Evolutionary conservation across 163 green algal species (phyloP).

Genomic region (Chlamydomonas reinhardtii): DNA sequence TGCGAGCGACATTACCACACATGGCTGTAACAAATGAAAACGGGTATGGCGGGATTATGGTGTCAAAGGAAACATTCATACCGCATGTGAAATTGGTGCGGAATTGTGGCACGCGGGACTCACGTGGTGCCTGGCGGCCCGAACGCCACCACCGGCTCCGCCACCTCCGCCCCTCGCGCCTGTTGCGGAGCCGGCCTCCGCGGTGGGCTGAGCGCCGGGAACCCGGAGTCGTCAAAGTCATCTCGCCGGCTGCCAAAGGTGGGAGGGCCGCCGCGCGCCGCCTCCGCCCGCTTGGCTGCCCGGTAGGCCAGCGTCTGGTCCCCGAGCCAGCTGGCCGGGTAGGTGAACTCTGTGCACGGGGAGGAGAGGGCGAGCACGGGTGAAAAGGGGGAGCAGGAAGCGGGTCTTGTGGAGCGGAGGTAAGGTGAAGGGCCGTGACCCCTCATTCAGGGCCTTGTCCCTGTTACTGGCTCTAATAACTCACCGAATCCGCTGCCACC

Average conservation of each 20-base stretch:
- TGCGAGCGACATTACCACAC: constrained; percentile 40
- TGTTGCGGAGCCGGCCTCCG: constrained; percentile 39
- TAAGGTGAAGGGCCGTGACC: no score
- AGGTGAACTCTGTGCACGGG: constrained; percentile 78
- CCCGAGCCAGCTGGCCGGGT: constrained; percentile 82
- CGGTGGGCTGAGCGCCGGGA: constrained; percentile 54
- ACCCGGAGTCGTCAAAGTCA: constrained; percentile 63
- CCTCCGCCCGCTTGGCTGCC: constrained; percentile 59
- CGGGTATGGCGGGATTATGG: no score
- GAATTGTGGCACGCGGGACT: no score
- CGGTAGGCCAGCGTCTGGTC: constrained; percentile 81
- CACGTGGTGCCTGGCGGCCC: constrained; percentile 81
- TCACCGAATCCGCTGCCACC: no score
- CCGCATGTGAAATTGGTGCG: no score
- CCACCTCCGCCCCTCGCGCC: constrained; percentile 21
- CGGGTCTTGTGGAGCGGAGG: no score
- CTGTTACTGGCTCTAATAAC: no score
- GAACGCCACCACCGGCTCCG: constrained; percentile 81
- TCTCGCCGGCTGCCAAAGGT: background rate
- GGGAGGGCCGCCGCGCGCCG: constrained; percentile 34
- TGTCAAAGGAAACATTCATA: no score
- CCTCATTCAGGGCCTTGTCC: no score
- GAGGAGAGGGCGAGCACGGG: no score
- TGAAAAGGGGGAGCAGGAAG: no score
- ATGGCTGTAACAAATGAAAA: no score